Conservation (phyloP, 805 yeast species). For the Myxozyma sirexii region DNA sequence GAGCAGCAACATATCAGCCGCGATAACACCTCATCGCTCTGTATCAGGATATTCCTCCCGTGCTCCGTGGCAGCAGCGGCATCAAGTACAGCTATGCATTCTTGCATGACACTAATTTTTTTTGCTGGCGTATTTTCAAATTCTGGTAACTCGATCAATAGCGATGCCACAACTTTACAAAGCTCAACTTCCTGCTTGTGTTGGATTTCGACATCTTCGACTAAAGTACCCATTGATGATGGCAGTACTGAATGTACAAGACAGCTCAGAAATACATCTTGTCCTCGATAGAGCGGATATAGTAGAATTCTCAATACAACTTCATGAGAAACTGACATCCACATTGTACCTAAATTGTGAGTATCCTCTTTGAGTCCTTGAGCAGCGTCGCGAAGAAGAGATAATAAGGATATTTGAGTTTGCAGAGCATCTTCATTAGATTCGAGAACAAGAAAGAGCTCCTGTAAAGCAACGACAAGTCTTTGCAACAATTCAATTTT, state of each 20-base stretch:
- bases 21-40: slow-evolving; percentile 1
- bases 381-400: not conserved
- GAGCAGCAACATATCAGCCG: slow-evolving; percentile 14
- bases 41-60: slow-evolving; percentile 1
- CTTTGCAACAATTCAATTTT: slow-evolving; percentile 5
- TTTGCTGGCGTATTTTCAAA: not conserved
- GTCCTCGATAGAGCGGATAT: not conserved
- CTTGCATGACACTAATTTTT: not conserved
- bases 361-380: not conserved
- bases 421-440: not conserved
- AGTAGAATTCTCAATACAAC: slow-evolving; percentile 13
- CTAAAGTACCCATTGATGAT: slow-evolving; percentile 11
- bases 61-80: slow-evolving; percentile 1
- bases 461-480: slow-evolving; percentile 13
- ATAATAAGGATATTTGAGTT: not conserved
- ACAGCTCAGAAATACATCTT: not conserved
- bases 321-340: slow-evolving; percentile 21
- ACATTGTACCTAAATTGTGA: not conserved
- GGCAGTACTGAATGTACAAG: not conserved
- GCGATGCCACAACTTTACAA: not conserved
- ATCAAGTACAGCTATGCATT: not conserved
- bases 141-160: slow-evolving; percentile 1
- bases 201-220: not conserved
- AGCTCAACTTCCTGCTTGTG: not conserved
- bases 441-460: slow-evolving; percentile 10